A percentile compares a stretch with the other conserved stretches of the same genome.
These are phyloP conservation scores for Lachnellula arida DNA, from an alignment of 2,329 filamentous ascomycete species.

Conservation along the genomic window DNA sequence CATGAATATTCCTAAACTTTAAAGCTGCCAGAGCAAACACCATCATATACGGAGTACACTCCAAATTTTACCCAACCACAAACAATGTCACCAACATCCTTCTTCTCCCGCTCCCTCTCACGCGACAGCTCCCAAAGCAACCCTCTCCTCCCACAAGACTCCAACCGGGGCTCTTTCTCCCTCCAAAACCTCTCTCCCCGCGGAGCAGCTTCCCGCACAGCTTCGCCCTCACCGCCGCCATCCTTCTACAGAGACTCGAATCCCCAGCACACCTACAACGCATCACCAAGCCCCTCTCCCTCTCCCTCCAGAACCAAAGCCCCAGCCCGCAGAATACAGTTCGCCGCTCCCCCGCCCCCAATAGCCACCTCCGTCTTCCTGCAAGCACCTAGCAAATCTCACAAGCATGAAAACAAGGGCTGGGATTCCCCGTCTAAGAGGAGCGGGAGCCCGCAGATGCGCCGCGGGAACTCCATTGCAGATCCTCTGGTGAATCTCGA, in stretches of 20 bases:
- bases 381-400: not conserved
- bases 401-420: not conserved
- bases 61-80: not conserved
- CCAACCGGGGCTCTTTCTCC: constrained; percentile 12
- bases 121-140: constrained; percentile 9
- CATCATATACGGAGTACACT: not conserved
- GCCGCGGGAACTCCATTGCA: constrained; percentile 11
- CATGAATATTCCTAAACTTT: not conserved
- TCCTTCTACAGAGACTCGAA: constrained; percentile 23
- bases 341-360: constrained; percentile 28
- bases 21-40: not conserved
- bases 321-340: constrained; percentile 21
- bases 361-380: constrained; percentile 22
- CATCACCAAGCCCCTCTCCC: constrained; percentile 7
- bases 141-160: constrained; percentile 22
- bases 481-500: constrained; percentile 38
- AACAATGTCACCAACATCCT: constrained; percentile 23
- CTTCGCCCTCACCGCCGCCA: constrained; percentile 22
- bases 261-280: not conserved
- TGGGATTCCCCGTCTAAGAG: not conserved
- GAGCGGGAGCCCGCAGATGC: constrained; percentile 8
- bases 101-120: constrained; percentile 19
- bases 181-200: constrained; percentile 23
- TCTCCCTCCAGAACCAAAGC: constrained; percentile 14
- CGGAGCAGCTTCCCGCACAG: constrained; percentile 5